Evolutionary conservation across 2,329 filamentous ascomycete genomes (phyloP).

Genomic region (Seiridium unicorne): DNA sequence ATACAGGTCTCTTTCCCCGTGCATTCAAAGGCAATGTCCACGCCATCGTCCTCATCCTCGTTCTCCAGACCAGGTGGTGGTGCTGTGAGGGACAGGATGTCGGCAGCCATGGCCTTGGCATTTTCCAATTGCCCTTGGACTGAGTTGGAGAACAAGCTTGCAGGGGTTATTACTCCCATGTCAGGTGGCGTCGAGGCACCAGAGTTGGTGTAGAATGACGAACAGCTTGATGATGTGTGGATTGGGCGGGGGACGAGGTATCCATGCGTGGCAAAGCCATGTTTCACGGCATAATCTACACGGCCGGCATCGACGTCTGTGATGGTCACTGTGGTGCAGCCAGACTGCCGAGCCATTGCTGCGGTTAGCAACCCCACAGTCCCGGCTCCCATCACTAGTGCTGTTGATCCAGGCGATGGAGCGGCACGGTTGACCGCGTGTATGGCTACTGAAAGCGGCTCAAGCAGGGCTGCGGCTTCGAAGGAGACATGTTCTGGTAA

Average conservation of each 20-base stretch:
- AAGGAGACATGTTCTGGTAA: constrained; percentile 59
- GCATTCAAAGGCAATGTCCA: constrained; percentile 73
- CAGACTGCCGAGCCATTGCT: constrained; percentile 60
- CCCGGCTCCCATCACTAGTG: constrained; percentile 64
- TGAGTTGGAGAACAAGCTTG: constrained; percentile 43
- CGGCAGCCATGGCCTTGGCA: constrained; percentile 47
- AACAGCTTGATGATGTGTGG: constrained; percentile 41
- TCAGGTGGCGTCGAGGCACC: constrained; percentile 47
- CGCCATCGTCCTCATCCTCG: constrained; percentile 60
- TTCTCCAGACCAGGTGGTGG: constrained; percentile 27
- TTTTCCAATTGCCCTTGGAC: constrained; percentile 46
- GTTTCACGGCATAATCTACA: constrained; percentile 56
- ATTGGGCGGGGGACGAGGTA: constrained; percentile 48
- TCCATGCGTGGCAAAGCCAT: constrained; percentile 60
- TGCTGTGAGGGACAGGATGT: constrained; percentile 44
- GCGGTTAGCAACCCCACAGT: constrained; percentile 63
- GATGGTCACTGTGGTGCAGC: constrained; percentile 58
- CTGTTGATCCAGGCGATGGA: constrained; percentile 51
- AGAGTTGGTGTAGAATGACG: constrained; percentile 38
- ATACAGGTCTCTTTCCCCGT: constrained; percentile 75
- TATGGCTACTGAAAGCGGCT: constrained; percentile 61
- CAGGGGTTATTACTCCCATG: constrained; percentile 39
- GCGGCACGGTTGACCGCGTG: constrained; percentile 58
- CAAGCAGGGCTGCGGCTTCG: constrained; percentile 58
- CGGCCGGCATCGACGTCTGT: constrained; percentile 60